Conservation (phyloP, 495 filamentous ascomycete species). For the Penicillium odoratum region DNA sequence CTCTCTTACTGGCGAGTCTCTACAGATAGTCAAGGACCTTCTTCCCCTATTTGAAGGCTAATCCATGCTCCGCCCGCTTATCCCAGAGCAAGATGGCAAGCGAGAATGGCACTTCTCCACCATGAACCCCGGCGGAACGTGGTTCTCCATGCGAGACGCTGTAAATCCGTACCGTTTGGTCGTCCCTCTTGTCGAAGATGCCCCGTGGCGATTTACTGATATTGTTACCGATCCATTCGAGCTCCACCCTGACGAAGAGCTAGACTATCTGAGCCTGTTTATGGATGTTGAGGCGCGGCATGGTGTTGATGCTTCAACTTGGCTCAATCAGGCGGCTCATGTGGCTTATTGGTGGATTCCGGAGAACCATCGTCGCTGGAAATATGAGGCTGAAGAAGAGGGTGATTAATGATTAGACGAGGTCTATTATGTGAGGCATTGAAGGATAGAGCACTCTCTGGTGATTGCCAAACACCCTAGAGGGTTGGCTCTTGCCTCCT, state of each 20-base stretch:
- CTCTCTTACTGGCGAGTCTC: conserved; percentile 29
- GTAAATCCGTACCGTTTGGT: conserved; percentile 36
- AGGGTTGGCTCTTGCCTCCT: too few species aligned
- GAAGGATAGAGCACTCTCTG: too few species aligned
- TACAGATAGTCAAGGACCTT: conserved; percentile 29
- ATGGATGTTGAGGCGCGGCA: conserved; percentile 23
- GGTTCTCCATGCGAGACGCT: conserved; percentile 37
- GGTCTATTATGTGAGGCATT: too few species aligned
- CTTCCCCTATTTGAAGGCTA: conserved; percentile 44
- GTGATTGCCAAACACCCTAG: too few species aligned
- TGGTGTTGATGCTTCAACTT: conserved; percentile 30
- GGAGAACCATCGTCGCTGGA: conserved; percentile 26
- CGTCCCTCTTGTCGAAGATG: conserved; percentile 34
- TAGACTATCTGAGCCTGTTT: conserved; percentile 23
- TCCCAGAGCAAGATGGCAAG: conserved; percentile 16
- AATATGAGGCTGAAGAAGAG: conserved; percentile 12
- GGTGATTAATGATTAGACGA: neutral
- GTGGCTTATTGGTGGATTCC: conserved; percentile 36
- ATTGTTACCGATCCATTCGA: conserved; percentile 32
- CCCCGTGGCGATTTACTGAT: conserved; percentile 37
- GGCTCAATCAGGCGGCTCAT: conserved; percentile 38
- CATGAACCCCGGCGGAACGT: conserved; percentile 42
- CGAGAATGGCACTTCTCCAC: conserved; percentile 43
- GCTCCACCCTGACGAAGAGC: conserved; percentile 17
- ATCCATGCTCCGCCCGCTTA: conserved; percentile 32